Base-by-base conservation (phyloP, 2,329 filamentous ascomycete genomes). In the Sporothrix protearum region DNA sequence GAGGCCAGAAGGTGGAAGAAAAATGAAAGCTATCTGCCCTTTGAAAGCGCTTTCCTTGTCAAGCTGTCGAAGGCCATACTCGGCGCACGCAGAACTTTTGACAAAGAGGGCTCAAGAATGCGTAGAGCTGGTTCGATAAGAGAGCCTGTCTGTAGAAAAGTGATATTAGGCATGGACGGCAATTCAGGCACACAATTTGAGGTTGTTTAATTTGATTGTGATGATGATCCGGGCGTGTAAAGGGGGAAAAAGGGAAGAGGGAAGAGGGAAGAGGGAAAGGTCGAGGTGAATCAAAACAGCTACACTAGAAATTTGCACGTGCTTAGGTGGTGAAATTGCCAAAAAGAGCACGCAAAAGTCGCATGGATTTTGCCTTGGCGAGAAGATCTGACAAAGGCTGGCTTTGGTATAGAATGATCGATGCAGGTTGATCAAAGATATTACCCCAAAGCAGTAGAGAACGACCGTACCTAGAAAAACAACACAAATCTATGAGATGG, bases 261-360 rank as follows among this genome's bases (percentile, higher is more conserved):
- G 25, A 28, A 14, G 28, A 33, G 2, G 25, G 6, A 12, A 42
- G 8, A 45, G 14, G 8, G n/a, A n/a, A 19, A 6, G n/a, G 16
- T n/a, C n/a, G n/a, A n/a, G n/a, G n/a, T n/a, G n/a, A n/a, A n/a
- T n/a, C n/a, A n/a, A n/a, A n/a, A n/a, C n/a, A n/a, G n/a, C n/a
- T 10, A 67, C 22, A 30, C 3, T 33, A 16, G 10, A 5, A 61
- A 36, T 12, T 33, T 53, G 19, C 64, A 67, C 47, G 64, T 33
- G 64, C 47, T n/a, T 14, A 30, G 22, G 47, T 36, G 25, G 64
- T 28, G 28, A 8, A 5, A 39, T 68, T 68, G 6, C 19, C 22
- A 51, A 51, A 69, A 68, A 51, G 67, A 69, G 67, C 67, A 69
- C 36, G 67, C 51, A 57, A 45, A n/a, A 16, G 10, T n/a, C 30